Evolutionary conservation across 2,329 filamentous ascomycete genomes (phyloP), one percentile per base, ranked within the genome.

Genomic region (Setomelanomma holmii): DNA sequence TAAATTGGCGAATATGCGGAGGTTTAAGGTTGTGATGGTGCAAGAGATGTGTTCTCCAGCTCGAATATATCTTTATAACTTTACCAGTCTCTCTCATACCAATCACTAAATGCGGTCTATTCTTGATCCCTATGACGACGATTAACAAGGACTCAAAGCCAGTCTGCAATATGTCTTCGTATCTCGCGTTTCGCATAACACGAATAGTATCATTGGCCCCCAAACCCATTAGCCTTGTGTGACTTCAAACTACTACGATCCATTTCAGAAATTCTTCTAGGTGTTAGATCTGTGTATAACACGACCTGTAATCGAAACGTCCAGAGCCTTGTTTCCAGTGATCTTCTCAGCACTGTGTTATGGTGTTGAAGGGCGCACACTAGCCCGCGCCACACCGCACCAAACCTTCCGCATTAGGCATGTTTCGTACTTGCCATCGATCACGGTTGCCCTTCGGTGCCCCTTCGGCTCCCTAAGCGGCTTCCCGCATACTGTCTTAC

Each of bases 391-490:
- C 14, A 16, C 24, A 2, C 22, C 3, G 12, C 22, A 17, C 14
- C 40, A 23, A 42, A 42, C 22, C 40, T 42, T 33, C 40, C 40
- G 24, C 40, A 42, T 30, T 11, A 17, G 11, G 40, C 17, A 42
- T 19, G 14, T 30, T 20, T 33, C 5, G 17, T 24, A 5, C 23
- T 30, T 3, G 12, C 40, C 23, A 20, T 42, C 7, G 40, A 42
- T 42, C 24, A 20, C 24, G n/a, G 40, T 11, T 42, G 40, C 40
- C 40, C 40, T 42, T 42, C 40, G 40, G 40, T 42, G 40, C 40
- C 40, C 40, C 40, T 42, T 42, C 40, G 40, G 27, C 27, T 30
- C 10, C 27, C n/a, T n/a, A 14, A 14, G 27, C 27, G 14, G 27
- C n/a, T n/a, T n/a, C n/a, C n/a, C n/a, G 27, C 10, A 30, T 3